Evolutionary conservation across 2,329 filamentous ascomycete species (phyloP), one percentile per base, ranked within the genome.

Genomic region (Aureobasidium sp.): DNA sequence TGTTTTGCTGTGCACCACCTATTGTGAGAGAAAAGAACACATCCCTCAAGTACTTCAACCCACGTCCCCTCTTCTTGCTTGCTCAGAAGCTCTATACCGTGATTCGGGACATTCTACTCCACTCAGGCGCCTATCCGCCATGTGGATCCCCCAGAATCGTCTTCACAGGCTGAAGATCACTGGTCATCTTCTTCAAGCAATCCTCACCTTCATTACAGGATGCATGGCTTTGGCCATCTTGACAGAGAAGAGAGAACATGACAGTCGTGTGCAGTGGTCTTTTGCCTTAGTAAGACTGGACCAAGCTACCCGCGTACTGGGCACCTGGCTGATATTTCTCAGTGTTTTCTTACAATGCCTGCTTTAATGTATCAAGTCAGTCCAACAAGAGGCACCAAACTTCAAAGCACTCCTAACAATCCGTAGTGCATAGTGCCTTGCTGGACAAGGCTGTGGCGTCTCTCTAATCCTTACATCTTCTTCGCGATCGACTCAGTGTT

Each of bases 151-250:
- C 60, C 76, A 77, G 65, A 74, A 68, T 42, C 75, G 79, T 66
- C 74, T 81, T 34, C 81, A 82, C 65, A 79, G 81, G 68, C 78
- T 77, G 67, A 86, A 86, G 72, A 80, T 79, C 48, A 73, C 77
- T 45, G 70, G 82, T 42, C 84, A 86, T 70, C 76, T 75, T 47
- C 68, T 77, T 50, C 83, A 86, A 68, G 77, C 71, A 11, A 71
- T 84, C 45, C 72, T 83, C 63, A 81, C 85, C 65, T 85, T 85
- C 71, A 71, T 86, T 32, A 80, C 77, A 47, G 82, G 79, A 75
- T 81, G 79, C 59, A 72, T 86, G 54, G 82, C 81, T 11, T 79
- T 86, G 61, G 80, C 81, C 4, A 77, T 86, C 14, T 78, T 85
- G 69, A 83, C 81, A 5, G 82, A 82, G 66, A 73, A 74, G 36